Conservation (phyloP, 2,329 filamentous ascomycete species). For the Dactylonectria macrodidyma region DNA sequence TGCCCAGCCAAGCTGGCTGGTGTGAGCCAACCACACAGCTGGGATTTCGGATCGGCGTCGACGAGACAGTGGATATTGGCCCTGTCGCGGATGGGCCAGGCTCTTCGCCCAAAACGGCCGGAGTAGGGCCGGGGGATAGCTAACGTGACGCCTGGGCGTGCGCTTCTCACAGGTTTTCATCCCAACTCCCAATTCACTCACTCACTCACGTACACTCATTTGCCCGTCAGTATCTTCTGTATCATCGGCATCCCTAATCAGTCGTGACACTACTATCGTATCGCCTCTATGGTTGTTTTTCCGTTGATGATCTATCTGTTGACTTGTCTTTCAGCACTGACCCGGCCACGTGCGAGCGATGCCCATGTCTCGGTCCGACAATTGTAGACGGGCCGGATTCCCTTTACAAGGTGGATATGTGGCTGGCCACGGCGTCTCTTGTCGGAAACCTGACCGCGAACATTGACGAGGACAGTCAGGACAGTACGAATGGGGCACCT, state of each 20-base stretch:
- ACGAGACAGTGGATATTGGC: conserved; percentile 48
- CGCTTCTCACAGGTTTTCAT: conserved; percentile 9
- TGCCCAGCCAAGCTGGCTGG: conserved; percentile 3
- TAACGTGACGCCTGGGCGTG: conserved; percentile 37
- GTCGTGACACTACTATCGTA: background rate
- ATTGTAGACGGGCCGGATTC: conserved; percentile 17
- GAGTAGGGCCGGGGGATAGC: conserved; percentile 47
- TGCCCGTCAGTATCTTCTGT: conserved; percentile 2
- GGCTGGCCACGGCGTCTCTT: conserved; percentile 17
- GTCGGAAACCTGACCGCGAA: conserved; percentile 16
- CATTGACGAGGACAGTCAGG: background rate
- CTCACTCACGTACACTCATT: conserved; percentile 20
- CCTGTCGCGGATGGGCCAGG: conserved; percentile 41
- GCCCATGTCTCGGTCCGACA: conserved; percentile 2
- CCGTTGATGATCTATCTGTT: background rate
- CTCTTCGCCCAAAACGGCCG: conserved; percentile 43
- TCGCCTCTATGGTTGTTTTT: background rate
- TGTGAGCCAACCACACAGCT: conserved; percentile 38
- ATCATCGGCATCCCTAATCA: background rate
- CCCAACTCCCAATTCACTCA: conserved; percentile 34
- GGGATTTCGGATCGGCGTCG: conserved; percentile 48
- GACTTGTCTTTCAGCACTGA: background rate
- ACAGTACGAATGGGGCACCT: conserved; percentile 23
- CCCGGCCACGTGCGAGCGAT: conserved; percentile 17
- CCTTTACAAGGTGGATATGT: conserved; percentile 13